Conservation (phyloP, 2,329 filamentous ascomycete species). For the Aspergillus versicolor region DNA sequence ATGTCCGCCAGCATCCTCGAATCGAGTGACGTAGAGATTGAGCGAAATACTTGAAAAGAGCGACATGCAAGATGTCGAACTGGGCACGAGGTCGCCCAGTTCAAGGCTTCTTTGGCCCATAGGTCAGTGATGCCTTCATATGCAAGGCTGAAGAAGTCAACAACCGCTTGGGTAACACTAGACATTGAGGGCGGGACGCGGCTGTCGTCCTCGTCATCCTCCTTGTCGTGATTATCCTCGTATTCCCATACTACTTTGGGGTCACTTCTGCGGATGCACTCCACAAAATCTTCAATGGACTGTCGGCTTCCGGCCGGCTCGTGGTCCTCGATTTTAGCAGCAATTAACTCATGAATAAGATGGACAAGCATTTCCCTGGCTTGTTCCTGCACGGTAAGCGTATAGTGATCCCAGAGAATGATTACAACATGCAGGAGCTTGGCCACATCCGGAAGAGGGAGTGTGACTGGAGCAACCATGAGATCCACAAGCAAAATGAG, state of each 20-base stretch:
- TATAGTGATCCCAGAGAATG: slow-evolving; percentile 97
- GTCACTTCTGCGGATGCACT: slow-evolving; percentile 81
- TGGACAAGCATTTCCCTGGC: slow-evolving; percentile 97
- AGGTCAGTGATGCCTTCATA: slow-evolving; percentile 86
- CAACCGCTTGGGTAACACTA: slow-evolving; percentile 74
- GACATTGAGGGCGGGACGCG: slow-evolving; percentile 89
- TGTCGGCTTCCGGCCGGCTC: slow-evolving; percentile 65
- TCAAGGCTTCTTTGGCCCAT: slow-evolving; percentile 86
- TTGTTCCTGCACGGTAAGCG: slow-evolving; percentile 90
- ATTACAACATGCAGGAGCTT: slow-evolving; percentile 86
- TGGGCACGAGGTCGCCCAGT: slow-evolving; percentile 95
- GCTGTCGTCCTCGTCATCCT: slow-evolving; percentile 68
- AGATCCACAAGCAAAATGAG: slow-evolving; percentile 92
- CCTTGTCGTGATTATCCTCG: slow-evolving; percentile 81
- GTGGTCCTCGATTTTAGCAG: slow-evolving; percentile 73
- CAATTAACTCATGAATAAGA: slow-evolving; percentile 91
- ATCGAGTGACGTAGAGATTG: slow-evolving; percentile 85
- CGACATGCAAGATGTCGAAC: slow-evolving; percentile 93
- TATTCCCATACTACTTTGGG: slow-evolving; percentile 88
- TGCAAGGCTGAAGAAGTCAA: slow-evolving; percentile 79
- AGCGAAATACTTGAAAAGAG: slow-evolving; percentile 96
- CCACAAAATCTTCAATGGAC: slow-evolving; percentile 82
- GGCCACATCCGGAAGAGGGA: slow-evolving; percentile 76
- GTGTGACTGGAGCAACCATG: slow-evolving; percentile 86
- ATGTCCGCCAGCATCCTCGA: slow-evolving; percentile 96